Conservation (phyloP, 2,329 filamentous ascomycete species). For the Aureobasidium sp. region DNA sequence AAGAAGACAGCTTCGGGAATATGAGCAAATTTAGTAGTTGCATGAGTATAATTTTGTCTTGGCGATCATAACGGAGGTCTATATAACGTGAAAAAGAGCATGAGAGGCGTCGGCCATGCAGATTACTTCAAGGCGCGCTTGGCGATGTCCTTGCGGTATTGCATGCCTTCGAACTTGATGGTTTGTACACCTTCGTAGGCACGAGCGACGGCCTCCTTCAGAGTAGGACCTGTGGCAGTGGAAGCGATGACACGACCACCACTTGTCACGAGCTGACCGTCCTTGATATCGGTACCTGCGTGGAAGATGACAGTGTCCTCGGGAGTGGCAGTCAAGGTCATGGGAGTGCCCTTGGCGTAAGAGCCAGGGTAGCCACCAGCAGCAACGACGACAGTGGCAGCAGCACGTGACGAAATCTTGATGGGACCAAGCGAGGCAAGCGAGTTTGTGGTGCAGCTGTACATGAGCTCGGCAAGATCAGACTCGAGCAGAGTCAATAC, state of each 20-base stretch:
- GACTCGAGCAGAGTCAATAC: slow-evolving; percentile 75
- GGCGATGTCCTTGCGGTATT: slow-evolving; percentile 85
- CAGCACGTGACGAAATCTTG: slow-evolving; percentile 48
- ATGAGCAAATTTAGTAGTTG: not conserved
- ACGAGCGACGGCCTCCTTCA: slow-evolving; percentile 75
- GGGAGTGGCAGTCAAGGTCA: slow-evolving; percentile 47
- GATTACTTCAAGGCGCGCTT: slow-evolving; percentile 7
- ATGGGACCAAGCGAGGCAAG: slow-evolving; percentile 46
- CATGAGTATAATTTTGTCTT: not conserved
- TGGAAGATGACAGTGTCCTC: slow-evolving; percentile 66
- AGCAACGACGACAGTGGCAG: slow-evolving; percentile 88
- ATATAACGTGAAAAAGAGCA: not conserved
- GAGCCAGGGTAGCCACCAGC: slow-evolving; percentile 83
- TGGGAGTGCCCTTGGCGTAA: slow-evolving; percentile 71
- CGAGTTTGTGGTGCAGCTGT: slow-evolving; percentile 71
- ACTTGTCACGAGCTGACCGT: slow-evolving; percentile 61
- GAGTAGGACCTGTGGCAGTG: slow-evolving; percentile 68
- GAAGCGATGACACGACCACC: slow-evolving; percentile 91
- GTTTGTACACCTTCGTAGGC: slow-evolving; percentile 78
- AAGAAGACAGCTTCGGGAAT: not conserved
- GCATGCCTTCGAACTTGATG: slow-evolving; percentile 82
- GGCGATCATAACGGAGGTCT: slow-evolving; percentile 8
- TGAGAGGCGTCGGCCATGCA: not conserved
- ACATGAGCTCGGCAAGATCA: slow-evolving; percentile 82
- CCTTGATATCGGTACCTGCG: slow-evolving; percentile 69